A percentile compares a stretch with the other conserved stretches of the same genome.
Conservation (phyloP, 2,329 filamentous ascomycete genomes). For the Nigrospora osmanthi region DNA sequence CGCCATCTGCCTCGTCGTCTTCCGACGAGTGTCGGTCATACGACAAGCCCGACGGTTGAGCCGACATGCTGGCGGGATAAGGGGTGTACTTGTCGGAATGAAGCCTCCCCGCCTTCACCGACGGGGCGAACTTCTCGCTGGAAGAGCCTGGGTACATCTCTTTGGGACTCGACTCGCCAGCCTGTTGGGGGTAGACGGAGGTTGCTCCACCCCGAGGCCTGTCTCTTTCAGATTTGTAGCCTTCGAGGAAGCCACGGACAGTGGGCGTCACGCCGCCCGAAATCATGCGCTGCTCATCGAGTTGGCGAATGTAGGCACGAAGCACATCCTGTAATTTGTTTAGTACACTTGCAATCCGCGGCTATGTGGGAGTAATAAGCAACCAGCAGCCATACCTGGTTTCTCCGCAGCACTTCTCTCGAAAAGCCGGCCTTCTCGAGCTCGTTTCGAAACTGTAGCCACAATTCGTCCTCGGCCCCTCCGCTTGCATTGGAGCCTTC, state of each 20-base stretch:
- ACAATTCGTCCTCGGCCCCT: slow-evolving; percentile 41
- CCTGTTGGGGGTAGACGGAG: slow-evolving; percentile 12
- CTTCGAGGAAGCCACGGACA: slow-evolving; percentile 44
- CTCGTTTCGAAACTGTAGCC: slow-evolving; percentile 51
- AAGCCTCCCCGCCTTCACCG: slow-evolving; percentile 28
- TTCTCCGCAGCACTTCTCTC: slow-evolving; percentile 41
- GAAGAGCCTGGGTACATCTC: slow-evolving; percentile 25
- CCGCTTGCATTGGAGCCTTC: slow-evolving; percentile 28
- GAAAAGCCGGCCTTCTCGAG: slow-evolving; percentile 52
- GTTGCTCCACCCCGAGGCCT: slow-evolving; percentile 16
- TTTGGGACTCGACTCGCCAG: slow-evolving; percentile 19
- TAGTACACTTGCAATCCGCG: slow-evolving; percentile 5
- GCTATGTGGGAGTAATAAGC: slow-evolving; percentile 1
- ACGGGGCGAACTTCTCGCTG: slow-evolving; percentile 33
- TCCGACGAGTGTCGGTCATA: slow-evolving; percentile 29
- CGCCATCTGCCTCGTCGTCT: slow-evolving; percentile 23
- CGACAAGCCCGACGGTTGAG: slow-evolving; percentile 15
- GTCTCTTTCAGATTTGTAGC: slow-evolving; percentile 20
- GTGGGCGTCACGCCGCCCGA: slow-evolving; percentile 38
- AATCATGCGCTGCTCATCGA: slow-evolving; percentile 40
- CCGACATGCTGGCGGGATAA: slow-evolving; percentile 10
- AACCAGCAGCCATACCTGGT: slow-evolving; percentile 48
- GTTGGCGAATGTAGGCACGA: slow-evolving; percentile 52
- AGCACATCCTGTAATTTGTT: slow-evolving; percentile 41
- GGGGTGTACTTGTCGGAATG: slow-evolving; percentile 21